Percentiles rank a stretch among this genome's conserved stretches.
Evolutionary conservation across 164 flowering plant genomes (phyloP).

Genomic region (Taxillus chinensis): DNA sequence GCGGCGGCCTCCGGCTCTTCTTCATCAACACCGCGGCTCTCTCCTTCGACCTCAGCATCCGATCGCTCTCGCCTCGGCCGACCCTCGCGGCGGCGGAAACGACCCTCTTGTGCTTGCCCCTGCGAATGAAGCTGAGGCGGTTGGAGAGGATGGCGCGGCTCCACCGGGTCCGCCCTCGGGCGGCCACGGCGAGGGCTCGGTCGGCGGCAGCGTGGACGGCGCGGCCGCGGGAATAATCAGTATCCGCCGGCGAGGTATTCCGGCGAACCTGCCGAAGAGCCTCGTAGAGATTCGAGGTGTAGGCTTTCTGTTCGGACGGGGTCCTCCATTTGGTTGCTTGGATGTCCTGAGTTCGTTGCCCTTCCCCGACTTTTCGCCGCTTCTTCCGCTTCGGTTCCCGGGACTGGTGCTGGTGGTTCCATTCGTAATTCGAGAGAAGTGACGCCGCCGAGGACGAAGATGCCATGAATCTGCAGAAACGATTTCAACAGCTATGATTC

Average conservation of each 20-base stretch:
- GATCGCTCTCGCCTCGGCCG: neutral
- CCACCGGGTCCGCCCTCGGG: slow-evolving; percentile 52
- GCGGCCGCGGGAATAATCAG: slow-evolving; percentile 5
- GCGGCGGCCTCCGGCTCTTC: slow-evolving; percentile 8
- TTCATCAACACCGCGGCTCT: neutral
- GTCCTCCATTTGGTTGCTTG: slow-evolving; percentile 26
- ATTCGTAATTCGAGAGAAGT: neutral
- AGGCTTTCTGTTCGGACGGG: slow-evolving; percentile 33
- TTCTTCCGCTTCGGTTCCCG: neutral
- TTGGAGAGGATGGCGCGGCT: slow-evolving; percentile 47
- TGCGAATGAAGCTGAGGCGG: slow-evolving; percentile 22
- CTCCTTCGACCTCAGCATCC: slow-evolving; percentile 8
- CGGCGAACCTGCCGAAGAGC: slow-evolving; percentile 32
- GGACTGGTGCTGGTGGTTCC: slow-evolving; percentile 1
- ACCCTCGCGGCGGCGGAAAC: slow-evolving; percentile 6
- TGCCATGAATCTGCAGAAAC: neutral
- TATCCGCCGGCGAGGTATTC: slow-evolving; percentile 4
- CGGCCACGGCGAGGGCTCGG: slow-evolving; percentile 41
- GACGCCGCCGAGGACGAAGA: neutral
- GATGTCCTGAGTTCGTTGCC: neutral
- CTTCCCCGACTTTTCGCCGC: neutral
- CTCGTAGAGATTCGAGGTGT: slow-evolving; percentile 41
- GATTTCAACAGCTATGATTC: neutral
- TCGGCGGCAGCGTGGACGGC: slow-evolving; percentile 41
- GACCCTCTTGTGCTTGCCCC: slow-evolving; percentile 12